Evolutionary conservation across 169 alveolate species (phyloP).

Genomic region (Toxoplasma gondii): DNA sequence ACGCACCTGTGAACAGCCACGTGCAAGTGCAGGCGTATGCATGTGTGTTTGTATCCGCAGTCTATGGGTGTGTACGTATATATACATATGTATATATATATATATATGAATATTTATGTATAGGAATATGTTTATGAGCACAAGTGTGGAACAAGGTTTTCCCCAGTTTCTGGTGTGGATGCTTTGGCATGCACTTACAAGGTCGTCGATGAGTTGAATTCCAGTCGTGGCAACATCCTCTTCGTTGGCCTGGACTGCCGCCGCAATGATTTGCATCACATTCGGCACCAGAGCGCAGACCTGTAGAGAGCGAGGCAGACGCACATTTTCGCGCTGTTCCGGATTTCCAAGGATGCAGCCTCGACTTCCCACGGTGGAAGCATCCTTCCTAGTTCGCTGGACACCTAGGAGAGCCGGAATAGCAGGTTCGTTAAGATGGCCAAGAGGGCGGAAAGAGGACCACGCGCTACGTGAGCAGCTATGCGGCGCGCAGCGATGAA

Average conservation of each 20-base stretch:
- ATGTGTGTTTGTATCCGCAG: too few relatives aligned
- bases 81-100: background rate
- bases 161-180: background rate
- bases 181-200: background rate
- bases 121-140: background rate
- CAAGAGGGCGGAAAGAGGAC: too few relatives aligned
- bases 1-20: too few relatives aligned
- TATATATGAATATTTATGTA: background rate
- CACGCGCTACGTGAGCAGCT: too few relatives aligned
- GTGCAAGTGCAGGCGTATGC: too few relatives aligned
- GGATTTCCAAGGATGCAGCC: background rate
- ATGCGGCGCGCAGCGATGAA: too few relatives aligned
- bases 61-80: too few relatives aligned
- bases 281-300: conserved; percentile 20
- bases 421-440: too few relatives aligned
- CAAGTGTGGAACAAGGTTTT: background rate
- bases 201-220: conserved; percentile 48
- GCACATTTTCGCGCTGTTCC: background rate
- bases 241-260: conserved; percentile 31
- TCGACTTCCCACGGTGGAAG: background rate
- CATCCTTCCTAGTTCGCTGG: background rate
- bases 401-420: too few relatives aligned
- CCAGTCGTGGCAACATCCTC: conserved; percentile 41
- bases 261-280: conserved; percentile 33
- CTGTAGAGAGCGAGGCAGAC: background rate